phyloP scores from a whole-genome alignment of 2,329 filamentous ascomycete species.

The Paecilomyces dactylethromorphus region DNA sequence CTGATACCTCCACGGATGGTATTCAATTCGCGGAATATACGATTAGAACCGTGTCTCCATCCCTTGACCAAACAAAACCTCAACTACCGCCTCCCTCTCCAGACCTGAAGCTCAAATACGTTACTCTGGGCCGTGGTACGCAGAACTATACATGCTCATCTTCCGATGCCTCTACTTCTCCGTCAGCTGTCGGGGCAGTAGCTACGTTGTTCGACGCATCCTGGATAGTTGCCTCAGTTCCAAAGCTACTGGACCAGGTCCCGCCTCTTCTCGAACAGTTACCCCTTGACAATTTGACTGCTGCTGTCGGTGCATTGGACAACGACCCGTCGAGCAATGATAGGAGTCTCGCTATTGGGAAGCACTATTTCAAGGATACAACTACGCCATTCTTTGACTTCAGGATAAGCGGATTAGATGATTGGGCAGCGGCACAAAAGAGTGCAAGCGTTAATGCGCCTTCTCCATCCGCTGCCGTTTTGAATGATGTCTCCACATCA shows the following conservation, averaged over 20 bases:
- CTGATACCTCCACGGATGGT: not conserved
- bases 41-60: not conserved
- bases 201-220: conserved; percentile 41
- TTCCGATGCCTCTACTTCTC: conserved; percentile 17
- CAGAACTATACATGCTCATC: conserved; percentile 45
- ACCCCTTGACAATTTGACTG: conserved; percentile 20
- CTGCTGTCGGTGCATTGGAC: conserved; percentile 13
- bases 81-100: conserved; percentile 22
- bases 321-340: conserved; percentile 8
- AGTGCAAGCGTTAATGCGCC: conserved; percentile 21
- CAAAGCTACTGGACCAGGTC: conserved; percentile 21
- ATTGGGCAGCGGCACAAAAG: conserved; percentile 22
- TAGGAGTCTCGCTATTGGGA: conserved; percentile 23
- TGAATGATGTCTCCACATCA: not conserved
- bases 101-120: conserved; percentile 32
- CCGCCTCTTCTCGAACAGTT: conserved; percentile 13
- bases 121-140: conserved; percentile 43
- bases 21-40: not conserved
- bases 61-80: conserved; percentile 13
- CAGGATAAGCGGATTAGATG: conserved; percentile 11
- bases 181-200: conserved; percentile 37
- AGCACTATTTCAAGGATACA: conserved; percentile 27
- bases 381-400: conserved; percentile 28
- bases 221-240: conserved; percentile 25
- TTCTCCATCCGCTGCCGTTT: conserved; percentile 4